phyloP scores from a whole-genome alignment of 2,329 filamentous ascomycete genomes.

The Akanthomyces uredinophilus region DNA sequence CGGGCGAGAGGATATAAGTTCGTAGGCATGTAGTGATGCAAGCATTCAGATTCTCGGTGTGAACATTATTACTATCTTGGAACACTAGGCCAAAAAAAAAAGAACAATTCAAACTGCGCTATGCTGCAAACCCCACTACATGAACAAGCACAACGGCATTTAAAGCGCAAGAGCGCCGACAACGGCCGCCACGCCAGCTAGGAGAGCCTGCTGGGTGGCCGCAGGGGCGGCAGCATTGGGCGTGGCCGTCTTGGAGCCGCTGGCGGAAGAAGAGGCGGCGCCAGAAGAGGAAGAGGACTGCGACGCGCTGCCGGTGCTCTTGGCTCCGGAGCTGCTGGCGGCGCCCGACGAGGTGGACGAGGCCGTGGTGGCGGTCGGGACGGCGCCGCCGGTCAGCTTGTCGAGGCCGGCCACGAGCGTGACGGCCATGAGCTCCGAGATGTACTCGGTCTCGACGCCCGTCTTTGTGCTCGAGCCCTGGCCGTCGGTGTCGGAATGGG shows the following conservation, averaged over 20 bases:
- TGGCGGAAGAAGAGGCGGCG: constrained; percentile 16
- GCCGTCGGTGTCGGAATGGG: neutral
- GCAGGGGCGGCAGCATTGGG: constrained; percentile 30
- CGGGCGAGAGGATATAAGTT: constrained; percentile 38
- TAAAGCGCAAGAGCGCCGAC: constrained; percentile 33
- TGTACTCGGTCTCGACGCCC: constrained; percentile 19
- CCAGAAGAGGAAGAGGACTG: constrained; percentile 14
- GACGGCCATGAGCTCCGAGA: constrained; percentile 23
- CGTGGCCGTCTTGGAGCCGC: constrained; percentile 18
- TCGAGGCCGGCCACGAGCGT: constrained; percentile 35
- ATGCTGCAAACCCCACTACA: neutral
- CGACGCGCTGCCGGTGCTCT: constrained; percentile 9
- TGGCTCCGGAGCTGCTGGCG: constrained; percentile 1
- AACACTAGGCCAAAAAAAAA: neutral
- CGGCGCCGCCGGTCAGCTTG: constrained; percentile 24
- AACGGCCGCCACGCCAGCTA: constrained; percentile 31
- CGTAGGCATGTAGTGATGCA: neutral
- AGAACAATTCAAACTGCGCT: neutral
- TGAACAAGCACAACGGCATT: neutral
- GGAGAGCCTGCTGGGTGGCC: constrained; percentile 30
- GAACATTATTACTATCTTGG: neutral
- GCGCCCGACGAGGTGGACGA: neutral
- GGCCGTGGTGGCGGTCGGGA: constrained; percentile 15
- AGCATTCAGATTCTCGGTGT: neutral
- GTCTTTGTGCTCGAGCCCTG: constrained; percentile 4